These are phyloP conservation scores for Sonneratia caseolaris DNA, from an alignment of 345 rosid genomes.

Conservation along the genomic window DNA sequence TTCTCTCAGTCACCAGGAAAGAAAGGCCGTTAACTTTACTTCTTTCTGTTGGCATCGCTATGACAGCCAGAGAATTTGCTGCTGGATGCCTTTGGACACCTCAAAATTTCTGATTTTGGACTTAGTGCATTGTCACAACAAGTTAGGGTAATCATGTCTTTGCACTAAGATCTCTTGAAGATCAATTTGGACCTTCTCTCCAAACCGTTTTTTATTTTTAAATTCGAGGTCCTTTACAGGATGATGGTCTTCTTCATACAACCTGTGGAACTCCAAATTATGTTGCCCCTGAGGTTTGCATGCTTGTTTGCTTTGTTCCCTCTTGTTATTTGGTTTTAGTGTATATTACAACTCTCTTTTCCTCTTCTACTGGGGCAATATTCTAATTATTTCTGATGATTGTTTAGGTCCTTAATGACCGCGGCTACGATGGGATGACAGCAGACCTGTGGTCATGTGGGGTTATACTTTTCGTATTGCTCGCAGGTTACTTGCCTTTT, in stretches of 20 bases:
- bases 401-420: constrained; percentile 80
- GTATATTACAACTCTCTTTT: neutral
- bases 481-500: constrained; percentile 98
- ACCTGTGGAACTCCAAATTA: constrained; percentile 97
- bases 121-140: constrained; percentile 91
- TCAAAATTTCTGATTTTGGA: constrained; percentile 95
- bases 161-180: neutral
- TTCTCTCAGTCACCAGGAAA: neutral
- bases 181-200: neutral
- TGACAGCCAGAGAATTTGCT: constrained; percentile 89
- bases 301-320: constrained; percentile 1
- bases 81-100: constrained; percentile 76
- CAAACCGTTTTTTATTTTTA: constrained; percentile 17
- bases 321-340: neutral
- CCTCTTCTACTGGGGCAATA: neutral
- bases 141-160: constrained; percentile 61
- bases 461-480: constrained; percentile 89
- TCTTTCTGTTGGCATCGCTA: constrained; percentile 11
- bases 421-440: constrained; percentile 92
- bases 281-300: constrained; percentile 90
- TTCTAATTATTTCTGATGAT: constrained; percentile 3
- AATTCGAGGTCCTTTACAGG: constrained; percentile 34
- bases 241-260: constrained; percentile 95
- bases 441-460: constrained; percentile 99
- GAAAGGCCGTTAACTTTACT: neutral